Evolutionary conservation across 345 rosid genomes (phyloP).

Genomic region (Pugionium cornutum): DNA sequence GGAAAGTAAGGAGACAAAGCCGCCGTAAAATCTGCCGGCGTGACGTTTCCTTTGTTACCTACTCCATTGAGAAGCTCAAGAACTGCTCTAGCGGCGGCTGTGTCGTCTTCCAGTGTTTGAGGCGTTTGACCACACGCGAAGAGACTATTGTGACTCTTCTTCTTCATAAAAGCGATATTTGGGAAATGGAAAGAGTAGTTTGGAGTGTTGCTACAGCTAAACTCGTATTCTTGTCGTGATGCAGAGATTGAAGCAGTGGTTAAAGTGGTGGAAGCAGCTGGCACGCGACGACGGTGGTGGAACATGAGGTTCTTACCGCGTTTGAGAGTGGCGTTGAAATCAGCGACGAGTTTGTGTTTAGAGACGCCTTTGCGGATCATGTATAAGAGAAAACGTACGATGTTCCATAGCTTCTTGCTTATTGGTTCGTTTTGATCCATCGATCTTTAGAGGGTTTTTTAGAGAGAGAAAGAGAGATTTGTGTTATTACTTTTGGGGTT

Average conservation of each 20-base stretch:
- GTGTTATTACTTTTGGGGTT: conserved; percentile 6
- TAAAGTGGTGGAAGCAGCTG: conserved; percentile 18
- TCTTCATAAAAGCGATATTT: conserved; percentile 42
- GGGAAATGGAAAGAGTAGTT: conserved; percentile 53
- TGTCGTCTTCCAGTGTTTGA: conserved; percentile 56
- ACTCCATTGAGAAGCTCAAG: conserved; percentile 60
- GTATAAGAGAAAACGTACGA: conserved; percentile 63
- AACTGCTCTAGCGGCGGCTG: conserved; percentile 51
- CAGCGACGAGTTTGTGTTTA: conserved; percentile 62
- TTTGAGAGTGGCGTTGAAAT: conserved; percentile 72
- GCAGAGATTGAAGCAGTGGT: conserved; percentile 43
- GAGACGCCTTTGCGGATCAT: conserved; percentile 71
- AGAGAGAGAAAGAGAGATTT: conserved; percentile 27
- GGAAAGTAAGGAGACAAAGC: conserved; percentile 80
- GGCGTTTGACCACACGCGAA: conserved; percentile 66
- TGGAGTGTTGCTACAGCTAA: conserved; percentile 96
- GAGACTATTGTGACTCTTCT: conserved; percentile 46
- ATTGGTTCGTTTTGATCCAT: conserved; percentile 55
- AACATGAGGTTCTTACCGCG: conserved; percentile 80
- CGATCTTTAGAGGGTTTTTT: conserved; percentile 10
- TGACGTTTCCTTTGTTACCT: conserved; percentile 33
- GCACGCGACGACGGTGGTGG: conserved; percentile 46
- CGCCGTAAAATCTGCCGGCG: conserved; percentile 48
- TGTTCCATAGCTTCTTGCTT: conserved; percentile 64
- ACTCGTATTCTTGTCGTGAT: conserved; percentile 64